Evolutionary conservation across 495 filamentous ascomycete species (phyloP), one percentile per base, ranked within the genome.

Genomic region (Penicillium parvum): DNA sequence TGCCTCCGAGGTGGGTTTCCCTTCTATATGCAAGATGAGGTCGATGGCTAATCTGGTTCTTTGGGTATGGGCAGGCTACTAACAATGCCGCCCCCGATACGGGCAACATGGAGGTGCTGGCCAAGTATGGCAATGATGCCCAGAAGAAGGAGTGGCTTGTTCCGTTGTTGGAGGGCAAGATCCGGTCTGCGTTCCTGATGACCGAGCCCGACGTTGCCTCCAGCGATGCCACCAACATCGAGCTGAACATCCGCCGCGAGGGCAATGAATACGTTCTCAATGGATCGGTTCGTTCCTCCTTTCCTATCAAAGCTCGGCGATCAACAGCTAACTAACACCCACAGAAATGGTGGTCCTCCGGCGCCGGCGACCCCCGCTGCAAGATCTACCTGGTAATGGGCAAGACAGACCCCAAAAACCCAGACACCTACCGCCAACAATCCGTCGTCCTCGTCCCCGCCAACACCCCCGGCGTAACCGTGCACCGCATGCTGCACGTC

Each of bases 271-370:
- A 88, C 53, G 74, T 95, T 18, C 72, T 96, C 8, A 94, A 95
- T 57, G 90, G 90, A 44, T 82, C 83, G 45, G 84, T 88, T 66
- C 36, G 82, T 43, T 8, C 30, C 18, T 16, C 3, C 23, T n/a
- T 8, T 7, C n/a, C 4, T 20, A 15, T 21, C 28, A 25, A 52
- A 23, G 14, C 3, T 21, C 17, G 29, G n/a, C 41, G 2, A 10
- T 7, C 20, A 1, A 26, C 7, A 14, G 16, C 21, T 30, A 30
- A 47, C 39, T 20, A n/a, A n/a, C n/a, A n/a, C 15, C 10, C 2
- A 14, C 50, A 87, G 83, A 96, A 96, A 87, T 96, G 90, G 90
- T 96, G 90, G 90, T 89, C 83, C 48, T 89, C 84, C 44, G 90
- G 90, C 40, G 90, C 90, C 16, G 90, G 90, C 32, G 90, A 96